Percentiles rank a stretch among this genome's conserved stretches.
These are phyloP conservation scores for Homolaphlyctis polyrhiza DNA, from an alignment of 371 early-diverging fungal genomes.

Conservation along the genomic window DNA sequence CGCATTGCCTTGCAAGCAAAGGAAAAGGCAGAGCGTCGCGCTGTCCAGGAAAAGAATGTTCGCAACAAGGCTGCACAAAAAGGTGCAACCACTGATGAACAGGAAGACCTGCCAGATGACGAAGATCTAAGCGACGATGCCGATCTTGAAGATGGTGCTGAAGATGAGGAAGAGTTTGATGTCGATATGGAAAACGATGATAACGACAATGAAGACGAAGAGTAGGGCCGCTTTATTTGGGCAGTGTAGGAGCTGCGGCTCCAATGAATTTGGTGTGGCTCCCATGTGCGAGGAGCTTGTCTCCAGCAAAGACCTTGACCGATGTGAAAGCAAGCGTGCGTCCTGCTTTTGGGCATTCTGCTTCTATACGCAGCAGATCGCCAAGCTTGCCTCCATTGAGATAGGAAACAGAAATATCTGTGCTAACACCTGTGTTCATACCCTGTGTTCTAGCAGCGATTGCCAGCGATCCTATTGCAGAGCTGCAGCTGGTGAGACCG, in stretches of 20 bases:
- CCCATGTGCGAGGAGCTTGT: neutral
- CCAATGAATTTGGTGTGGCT: neutral
- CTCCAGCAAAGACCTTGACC: neutral
- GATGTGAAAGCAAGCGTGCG: neutral
- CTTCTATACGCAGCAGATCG: neutral
- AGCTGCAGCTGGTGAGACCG: neutral
- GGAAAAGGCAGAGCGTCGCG: conserved; percentile 63
- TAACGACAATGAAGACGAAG: neutral
- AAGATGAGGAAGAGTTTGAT: neutral
- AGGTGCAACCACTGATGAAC: conserved; percentile 7
- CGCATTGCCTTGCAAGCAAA: conserved; percentile 51
- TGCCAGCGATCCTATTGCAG: neutral
- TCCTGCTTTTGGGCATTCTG: neutral
- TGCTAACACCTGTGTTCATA: neutral
- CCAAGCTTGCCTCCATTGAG: neutral
- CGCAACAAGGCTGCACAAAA: conserved; percentile 57
- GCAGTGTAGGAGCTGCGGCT: no score
- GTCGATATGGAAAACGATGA: neutral
- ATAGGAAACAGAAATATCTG: neutral
- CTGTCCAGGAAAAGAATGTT: conserved; percentile 79
- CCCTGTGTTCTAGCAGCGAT: neutral
- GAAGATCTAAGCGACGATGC: neutral
- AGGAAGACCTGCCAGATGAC: no score
- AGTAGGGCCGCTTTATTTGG: no score
- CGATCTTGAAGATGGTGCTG: neutral